Evolutionary conservation across 192 early-diverging fungal species (phyloP).

Genomic region (Funneliformis geosporum): DNA sequence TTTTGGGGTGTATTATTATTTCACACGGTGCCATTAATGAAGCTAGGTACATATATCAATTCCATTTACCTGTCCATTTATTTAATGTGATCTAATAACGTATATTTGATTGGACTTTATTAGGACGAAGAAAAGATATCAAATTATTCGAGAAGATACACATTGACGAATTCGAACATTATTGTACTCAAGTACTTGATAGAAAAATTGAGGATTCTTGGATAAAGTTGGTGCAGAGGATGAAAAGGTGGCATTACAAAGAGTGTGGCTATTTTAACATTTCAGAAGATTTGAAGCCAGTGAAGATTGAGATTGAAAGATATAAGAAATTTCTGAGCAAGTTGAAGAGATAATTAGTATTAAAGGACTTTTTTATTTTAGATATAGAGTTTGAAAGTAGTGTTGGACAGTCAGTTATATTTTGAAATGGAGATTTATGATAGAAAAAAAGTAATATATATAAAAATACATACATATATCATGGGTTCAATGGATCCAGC

Average conservation of each 20-base stretch:
- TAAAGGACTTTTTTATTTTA: neutral
- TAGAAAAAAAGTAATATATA: neutral
- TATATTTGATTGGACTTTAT: neutral
- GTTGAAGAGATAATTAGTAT: neutral
- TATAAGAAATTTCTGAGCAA: neutral
- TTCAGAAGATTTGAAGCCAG: neutral
- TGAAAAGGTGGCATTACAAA: neutral
- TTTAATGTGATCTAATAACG: neutral
- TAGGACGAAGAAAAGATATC: neutral
- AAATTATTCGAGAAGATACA: neutral
- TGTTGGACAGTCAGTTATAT: neutral
- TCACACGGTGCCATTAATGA: neutral
- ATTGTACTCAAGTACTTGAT: neutral
- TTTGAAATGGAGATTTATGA: neutral
- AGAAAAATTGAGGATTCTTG: neutral
- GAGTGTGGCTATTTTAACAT: neutral
- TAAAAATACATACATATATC: no score
- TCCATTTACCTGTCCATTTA: neutral
- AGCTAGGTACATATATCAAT: neutral
- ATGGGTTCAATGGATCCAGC: no score
- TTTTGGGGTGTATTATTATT: neutral
- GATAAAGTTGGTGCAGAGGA: neutral
- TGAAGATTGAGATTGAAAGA: neutral
- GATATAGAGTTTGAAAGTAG: neutral
- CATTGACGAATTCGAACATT: neutral